Conservation (phyloP, 768 basidiomycete species). For the Naganishia onofrii region DNA sequence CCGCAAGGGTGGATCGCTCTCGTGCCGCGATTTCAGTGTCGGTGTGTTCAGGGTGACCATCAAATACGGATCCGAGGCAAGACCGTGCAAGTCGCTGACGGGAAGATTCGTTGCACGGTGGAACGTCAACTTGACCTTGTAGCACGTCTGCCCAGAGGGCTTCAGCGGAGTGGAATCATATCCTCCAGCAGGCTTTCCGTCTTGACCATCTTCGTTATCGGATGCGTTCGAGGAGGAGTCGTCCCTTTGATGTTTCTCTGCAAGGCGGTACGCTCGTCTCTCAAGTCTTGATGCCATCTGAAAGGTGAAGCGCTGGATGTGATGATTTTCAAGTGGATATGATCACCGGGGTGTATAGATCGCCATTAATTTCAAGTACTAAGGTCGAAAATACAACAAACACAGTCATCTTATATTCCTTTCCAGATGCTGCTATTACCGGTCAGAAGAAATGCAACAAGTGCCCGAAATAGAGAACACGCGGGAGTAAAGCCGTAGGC, state of each 20-base stretch:
- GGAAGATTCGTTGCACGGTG: slow-evolving; percentile 44
- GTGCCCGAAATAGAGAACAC: neutral
- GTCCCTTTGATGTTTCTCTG: slow-evolving; percentile 12
- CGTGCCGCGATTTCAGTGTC: slow-evolving; percentile 31
- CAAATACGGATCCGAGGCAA: slow-evolving; percentile 44
- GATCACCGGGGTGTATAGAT: too few species aligned
- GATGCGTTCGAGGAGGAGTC: neutral
- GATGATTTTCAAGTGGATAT: too few species aligned
- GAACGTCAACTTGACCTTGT: slow-evolving; percentile 46
- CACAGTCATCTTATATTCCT: neutral
- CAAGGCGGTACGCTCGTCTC: slow-evolving; percentile 4
- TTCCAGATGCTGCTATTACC: neutral
- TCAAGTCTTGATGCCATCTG: neutral
- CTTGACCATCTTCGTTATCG: slow-evolving; percentile 22
- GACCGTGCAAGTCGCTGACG: slow-evolving; percentile 40
- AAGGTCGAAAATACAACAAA: neutral
- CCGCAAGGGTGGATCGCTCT: slow-evolving; percentile 40
- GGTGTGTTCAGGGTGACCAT: slow-evolving; percentile 43
- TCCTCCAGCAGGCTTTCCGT: slow-evolving; percentile 45
- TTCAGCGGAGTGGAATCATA: slow-evolving; percentile 43
- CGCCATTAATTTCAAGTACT: too few species aligned
- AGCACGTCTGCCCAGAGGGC: slow-evolving; percentile 35
- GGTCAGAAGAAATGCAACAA: neutral
- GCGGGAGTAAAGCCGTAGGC: neutral
- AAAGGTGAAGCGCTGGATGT: neutral